These are phyloP conservation scores for Irpex sp. DNA, from an alignment of 1,284 basidiomycete species.

Conservation along the genomic window DNA sequence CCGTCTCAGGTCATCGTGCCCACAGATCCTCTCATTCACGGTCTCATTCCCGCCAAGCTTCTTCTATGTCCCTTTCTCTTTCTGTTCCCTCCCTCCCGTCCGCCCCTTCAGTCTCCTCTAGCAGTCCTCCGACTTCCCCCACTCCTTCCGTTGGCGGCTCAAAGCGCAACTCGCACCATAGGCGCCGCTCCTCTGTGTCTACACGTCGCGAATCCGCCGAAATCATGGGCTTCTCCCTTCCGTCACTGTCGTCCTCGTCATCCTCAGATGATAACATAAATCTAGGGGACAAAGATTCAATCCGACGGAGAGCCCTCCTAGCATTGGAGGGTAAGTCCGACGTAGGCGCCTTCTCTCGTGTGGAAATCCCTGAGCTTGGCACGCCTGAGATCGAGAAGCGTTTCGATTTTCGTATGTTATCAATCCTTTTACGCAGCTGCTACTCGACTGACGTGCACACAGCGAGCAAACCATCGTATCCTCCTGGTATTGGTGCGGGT, in stretches of 20 bases:
- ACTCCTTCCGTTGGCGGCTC: slow-evolving; percentile 29
- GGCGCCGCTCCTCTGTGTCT: slow-evolving; percentile 77
- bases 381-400: slow-evolving; percentile 47
- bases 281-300: slow-evolving; percentile 67
- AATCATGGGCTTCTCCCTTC: slow-evolving; percentile 71
- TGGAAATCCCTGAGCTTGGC: slow-evolving; percentile 74
- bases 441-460: slow-evolving; percentile 5
- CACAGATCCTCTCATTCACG: slow-evolving; percentile 48
- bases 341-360: slow-evolving; percentile 53
- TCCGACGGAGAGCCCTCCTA: slow-evolving; percentile 71
- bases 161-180: slow-evolving; percentile 73
- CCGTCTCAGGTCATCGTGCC: slow-evolving; percentile 23
- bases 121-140: slow-evolving; percentile 29
- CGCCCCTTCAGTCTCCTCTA: slow-evolving; percentile 23
- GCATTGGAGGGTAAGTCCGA: slow-evolving; percentile 74
- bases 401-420: slow-evolving; percentile 58
- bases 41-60: slow-evolving; percentile 55
- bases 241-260: slow-evolving; percentile 46
- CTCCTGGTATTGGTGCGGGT: slow-evolving; percentile 37
- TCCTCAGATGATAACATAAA: slow-evolving; percentile 60
- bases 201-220: slow-evolving; percentile 79
- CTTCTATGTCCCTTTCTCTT: slow-evolving; percentile 40
- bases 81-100: slow-evolving; percentile 21
- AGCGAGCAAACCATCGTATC: slow-evolving; percentile 52
- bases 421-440: slow-evolving; percentile 8